These are phyloP conservation scores for Fusarium metavorans DNA, from an alignment of 2,329 filamentous ascomycete genomes.

Conservation along the genomic window DNA sequence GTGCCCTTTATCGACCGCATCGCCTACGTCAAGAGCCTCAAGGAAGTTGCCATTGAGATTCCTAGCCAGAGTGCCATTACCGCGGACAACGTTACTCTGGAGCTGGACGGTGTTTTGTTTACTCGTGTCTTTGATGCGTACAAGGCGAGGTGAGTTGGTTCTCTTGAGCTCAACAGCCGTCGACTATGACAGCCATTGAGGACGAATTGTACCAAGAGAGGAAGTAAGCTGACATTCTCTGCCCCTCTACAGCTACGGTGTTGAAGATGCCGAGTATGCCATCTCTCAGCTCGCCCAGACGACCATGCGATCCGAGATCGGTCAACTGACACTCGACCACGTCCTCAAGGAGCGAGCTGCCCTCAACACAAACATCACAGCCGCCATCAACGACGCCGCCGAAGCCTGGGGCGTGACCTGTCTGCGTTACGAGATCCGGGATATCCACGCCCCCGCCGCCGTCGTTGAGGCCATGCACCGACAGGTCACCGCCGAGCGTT, in stretches of 20 bases:
- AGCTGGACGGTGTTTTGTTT: constrained; percentile 95
- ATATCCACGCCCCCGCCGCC: constrained; percentile 94
- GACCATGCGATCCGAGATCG: constrained; percentile 98
- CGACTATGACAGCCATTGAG: neutral
- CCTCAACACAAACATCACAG: constrained; percentile 98
- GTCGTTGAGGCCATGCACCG: constrained; percentile 99
- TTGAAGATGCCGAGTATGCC: constrained; percentile 98
- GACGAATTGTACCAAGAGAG: neutral
- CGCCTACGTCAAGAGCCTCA: constrained; percentile 96
- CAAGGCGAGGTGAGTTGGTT: constrained; percentile 81
- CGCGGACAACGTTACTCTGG: constrained; percentile 96
- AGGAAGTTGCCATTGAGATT: constrained; percentile 96
- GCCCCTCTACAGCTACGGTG: constrained; percentile 79
- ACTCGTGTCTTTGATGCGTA: constrained; percentile 98
- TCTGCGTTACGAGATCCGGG: constrained; percentile 95
- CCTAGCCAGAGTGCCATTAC: constrained; percentile 98
- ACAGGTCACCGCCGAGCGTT: constrained; percentile 96
- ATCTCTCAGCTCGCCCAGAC: constrained; percentile 98
- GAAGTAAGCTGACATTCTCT: constrained; percentile 12
- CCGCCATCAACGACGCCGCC: constrained; percentile 97
- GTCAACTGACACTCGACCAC: constrained; percentile 94
- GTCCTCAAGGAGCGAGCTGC: constrained; percentile 97
- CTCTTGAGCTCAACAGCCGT: neutral
- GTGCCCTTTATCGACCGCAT: constrained; percentile 94
- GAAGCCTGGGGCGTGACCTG: constrained; percentile 97